Evolutionary conservation across 1,284 basidiomycete species (phyloP), one percentile per base, ranked within the genome.

Genomic region (Serendipita sp.): DNA sequence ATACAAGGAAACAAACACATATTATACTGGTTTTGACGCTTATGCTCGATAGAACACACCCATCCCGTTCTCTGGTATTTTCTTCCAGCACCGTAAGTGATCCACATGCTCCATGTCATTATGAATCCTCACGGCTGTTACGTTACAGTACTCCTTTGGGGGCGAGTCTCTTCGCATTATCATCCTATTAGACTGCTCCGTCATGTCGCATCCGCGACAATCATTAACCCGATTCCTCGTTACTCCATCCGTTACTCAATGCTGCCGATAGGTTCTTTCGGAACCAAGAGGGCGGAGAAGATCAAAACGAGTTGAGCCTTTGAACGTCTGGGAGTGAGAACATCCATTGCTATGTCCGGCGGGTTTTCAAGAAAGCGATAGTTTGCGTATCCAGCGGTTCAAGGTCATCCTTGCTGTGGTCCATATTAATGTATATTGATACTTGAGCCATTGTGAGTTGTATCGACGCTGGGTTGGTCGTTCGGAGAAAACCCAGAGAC

Each of bases 401-500:
- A 22, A n/a, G 17, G n/a, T n/a, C 26, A 58, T 30, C 32, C 53
- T 26, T 4, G 53, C 53, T n/a, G 53, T 10, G 10, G 53, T 58
- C 53, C 26, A 35, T 30, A 58, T 58, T 10, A 32, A 58, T 8
- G 22, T 32, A 58, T 58, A 58, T 29, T 58, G 53, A 10, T 4
- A 22, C 64, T 74, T 76, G 64, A 82, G 76, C 83, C 83, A 87
- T 70, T 85, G 80, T 29, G 72, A 68, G 1, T 80, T 81, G 71
- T 89, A 90, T 42, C 72, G 74, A 61, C 77, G 77, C 61, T 82
- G 80, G 41, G 79, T 77, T 2, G 70, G 67, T 50, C 75, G 75
- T 72, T 90, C 87, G 69, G 87, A 84, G 67, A 78, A 74, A 60
- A 86, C 75, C 87, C 87, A 90, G 64, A 79, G 77, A 61, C 72